These are phyloP conservation scores for Aschersonia sp. DNA, from an alignment of 2,329 filamentous ascomycete genomes.

Conservation along the genomic window DNA sequence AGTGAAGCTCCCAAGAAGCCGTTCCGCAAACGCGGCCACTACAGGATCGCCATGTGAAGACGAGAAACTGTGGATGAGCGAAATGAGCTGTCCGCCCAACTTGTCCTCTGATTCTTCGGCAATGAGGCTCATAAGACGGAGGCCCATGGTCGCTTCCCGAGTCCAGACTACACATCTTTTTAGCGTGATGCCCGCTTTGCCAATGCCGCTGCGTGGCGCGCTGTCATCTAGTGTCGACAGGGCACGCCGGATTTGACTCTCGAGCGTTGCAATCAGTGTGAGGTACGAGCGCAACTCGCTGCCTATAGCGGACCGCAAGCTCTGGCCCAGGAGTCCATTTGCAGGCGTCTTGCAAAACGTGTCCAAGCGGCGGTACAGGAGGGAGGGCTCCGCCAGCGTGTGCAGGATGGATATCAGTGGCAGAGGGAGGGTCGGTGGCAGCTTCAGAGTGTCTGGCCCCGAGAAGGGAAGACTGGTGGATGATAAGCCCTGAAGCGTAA, in stretches of 20 bases:
- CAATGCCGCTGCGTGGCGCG: constrained; percentile 54
- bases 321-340: constrained; percentile 80
- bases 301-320: constrained; percentile 73
- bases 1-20: constrained; percentile 74
- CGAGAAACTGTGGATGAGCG: constrained; percentile 84
- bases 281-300: constrained; percentile 81
- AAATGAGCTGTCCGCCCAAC: constrained; percentile 84
- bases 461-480: constrained; percentile 72
- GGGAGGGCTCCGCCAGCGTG: constrained; percentile 77
- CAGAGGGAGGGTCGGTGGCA: constrained; percentile 67
- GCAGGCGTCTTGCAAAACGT: constrained; percentile 70
- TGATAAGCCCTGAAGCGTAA: constrained; percentile 82
- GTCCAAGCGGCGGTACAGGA: constrained; percentile 74
- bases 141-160: constrained; percentile 86
- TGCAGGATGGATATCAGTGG: constrained; percentile 80
- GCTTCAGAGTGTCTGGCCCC: constrained; percentile 51
- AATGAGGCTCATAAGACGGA: constrained; percentile 86
- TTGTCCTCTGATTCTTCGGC: constrained; percentile 75
- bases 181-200: constrained; percentile 80
- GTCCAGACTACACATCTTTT: constrained; percentile 97
- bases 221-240: constrained; percentile 58
- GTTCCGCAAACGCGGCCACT: constrained; percentile 83
- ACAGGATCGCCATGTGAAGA: constrained; percentile 91
- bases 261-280: constrained; percentile 77
- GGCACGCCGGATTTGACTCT: constrained; percentile 79